Evolutionary conservation across 2,329 filamentous ascomycete species (phyloP), one percentile per base, ranked within the genome.

Genomic region (Pestalotiopsis sp.): DNA sequence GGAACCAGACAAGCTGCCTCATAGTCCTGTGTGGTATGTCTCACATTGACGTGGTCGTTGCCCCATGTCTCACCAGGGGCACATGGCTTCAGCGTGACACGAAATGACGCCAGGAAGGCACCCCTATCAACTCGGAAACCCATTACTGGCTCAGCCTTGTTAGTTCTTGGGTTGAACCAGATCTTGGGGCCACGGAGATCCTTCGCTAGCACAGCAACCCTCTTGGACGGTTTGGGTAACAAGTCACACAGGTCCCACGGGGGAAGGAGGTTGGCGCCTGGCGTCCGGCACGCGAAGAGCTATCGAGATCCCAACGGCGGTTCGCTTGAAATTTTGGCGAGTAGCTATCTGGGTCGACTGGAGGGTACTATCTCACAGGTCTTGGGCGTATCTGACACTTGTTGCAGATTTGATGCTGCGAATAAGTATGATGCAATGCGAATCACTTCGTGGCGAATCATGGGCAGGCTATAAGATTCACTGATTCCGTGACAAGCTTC

Each of bases 81-180:
- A 58, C 56, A 58, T 58, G 58, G 30, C 58, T 35, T 39, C 58
- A 61, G 20, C 30, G 30, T 61, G 58, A 61, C 30, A 61, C 58
- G 20, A 61, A 61, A 61, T 61, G 58, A 61, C 58, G 26, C 58
- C 58, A 40, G 14, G 14, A 13, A 4, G 9, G 24, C 14, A 38
- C 58, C 20, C 14, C 30, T 22, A 26, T 35, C 13, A 39, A 17
- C 44, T 20, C 44, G 44, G 17, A 52, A n/a, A 22, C 44, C n/a
- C 17, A 20, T 20, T 52, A 9, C 44, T 52, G 44, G 44, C 6
- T 52, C 44, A 52, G 44, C 44, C 44, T 52, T 52, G 44, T 52
- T 9, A 22, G 20, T 52, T 11, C 44, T 52, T 52, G 17, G 17
- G 44, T 17, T 52, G 44, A 52, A 52, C n/a, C 44, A 52, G 44